phyloP scores from a whole-genome alignment of 768 basidiomycete species.

The Tulasnella sp. region DNA sequence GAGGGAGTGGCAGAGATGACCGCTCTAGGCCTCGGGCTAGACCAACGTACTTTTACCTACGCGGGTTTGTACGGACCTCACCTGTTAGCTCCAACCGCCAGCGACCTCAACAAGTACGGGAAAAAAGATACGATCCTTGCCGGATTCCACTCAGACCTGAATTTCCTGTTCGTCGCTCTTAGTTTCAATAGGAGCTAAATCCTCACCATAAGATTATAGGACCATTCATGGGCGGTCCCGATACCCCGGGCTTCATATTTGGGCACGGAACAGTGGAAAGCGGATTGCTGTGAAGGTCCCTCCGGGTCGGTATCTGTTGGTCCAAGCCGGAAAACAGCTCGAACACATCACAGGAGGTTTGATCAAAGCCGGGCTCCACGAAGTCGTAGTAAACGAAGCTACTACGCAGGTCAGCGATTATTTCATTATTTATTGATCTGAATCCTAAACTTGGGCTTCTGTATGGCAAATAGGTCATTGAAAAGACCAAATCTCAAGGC shows the following conservation, averaged over 20 bases:
- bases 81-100: constrained; percentile 90
- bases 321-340: constrained; percentile 95
- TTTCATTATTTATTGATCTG: neutral
- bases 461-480: constrained; percentile 57
- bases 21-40: constrained; percentile 78
- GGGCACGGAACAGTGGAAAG: constrained; percentile 93
- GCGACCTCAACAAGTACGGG: constrained; percentile 81
- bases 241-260: constrained; percentile 88
- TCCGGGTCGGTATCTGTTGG: constrained; percentile 74
- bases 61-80: constrained; percentile 90
- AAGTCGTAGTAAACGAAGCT: constrained; percentile 85
- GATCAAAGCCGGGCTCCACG: constrained; percentile 91
- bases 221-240: constrained; percentile 88
- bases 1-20: constrained; percentile 87
- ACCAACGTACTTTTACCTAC: constrained; percentile 67
- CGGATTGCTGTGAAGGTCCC: constrained; percentile 88
- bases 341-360: constrained; percentile 76
- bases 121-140: constrained; percentile 82
- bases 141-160: constrained; percentile 93
- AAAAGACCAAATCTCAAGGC: constrained; percentile 57
- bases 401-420: constrained; percentile 64
- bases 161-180: constrained; percentile 62
- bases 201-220: constrained; percentile 25
- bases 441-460: neutral
- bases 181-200: neutral